These are phyloP conservation scores for Trichomonas gallinae DNA, from an alignment of 208 protist species.

Conservation along the genomic window DNA sequence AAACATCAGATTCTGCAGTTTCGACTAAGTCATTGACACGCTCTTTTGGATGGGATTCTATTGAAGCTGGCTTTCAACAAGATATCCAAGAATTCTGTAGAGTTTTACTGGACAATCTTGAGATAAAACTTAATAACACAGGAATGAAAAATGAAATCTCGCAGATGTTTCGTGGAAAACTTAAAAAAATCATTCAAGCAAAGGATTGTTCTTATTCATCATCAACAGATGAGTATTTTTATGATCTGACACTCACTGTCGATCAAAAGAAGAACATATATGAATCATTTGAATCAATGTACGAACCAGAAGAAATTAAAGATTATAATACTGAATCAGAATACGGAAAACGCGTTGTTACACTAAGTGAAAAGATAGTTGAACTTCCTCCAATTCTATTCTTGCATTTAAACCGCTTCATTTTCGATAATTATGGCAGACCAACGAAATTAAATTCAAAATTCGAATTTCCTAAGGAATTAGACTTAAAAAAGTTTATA, in stretches of 20 bases:
- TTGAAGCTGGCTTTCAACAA: not conserved
- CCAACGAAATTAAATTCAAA: not conserved
- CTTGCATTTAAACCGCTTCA: not conserved
- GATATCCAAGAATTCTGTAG: constrained; percentile 7
- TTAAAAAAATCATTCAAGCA: not conserved
- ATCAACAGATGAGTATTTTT: not conserved
- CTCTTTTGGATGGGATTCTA: not conserved
- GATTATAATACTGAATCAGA: not conserved
- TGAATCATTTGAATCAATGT: not conserved
- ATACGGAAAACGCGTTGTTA: not conserved
- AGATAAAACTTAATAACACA: not conserved
- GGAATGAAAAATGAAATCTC: not conserved
- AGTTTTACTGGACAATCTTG: not conserved
- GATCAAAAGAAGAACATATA: not conserved
- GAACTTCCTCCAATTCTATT: not conserved
- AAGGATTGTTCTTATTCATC: not conserved
- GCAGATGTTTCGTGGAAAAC: not conserved
- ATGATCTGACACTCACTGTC: not conserved
- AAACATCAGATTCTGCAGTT: not conserved
- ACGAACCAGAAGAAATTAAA: not conserved
- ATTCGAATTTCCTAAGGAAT: constrained; percentile 3
- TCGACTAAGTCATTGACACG: not conserved
- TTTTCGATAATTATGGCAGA: not conserved
- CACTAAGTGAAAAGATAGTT: not conserved
- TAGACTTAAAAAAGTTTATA: not conserved